Conservation (phyloP, 169 alveolate species). For the Eimeria zaria region DNA sequence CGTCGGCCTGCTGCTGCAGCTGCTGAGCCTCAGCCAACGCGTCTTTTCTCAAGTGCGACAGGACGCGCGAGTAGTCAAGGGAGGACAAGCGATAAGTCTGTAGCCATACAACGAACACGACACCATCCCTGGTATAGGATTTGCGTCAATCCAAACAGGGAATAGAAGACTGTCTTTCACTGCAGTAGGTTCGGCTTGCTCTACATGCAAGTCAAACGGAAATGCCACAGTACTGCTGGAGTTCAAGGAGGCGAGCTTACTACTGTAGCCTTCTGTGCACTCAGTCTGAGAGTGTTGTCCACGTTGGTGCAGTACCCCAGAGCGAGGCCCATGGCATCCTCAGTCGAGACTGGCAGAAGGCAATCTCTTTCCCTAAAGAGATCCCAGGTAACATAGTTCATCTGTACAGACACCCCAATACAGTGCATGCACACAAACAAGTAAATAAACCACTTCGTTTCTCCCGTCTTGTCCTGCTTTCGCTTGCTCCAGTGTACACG, state of each 20-base stretch:
- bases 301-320: conserved; percentile 68
- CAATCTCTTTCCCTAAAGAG: conserved; percentile 65
- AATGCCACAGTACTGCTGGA: background rate
- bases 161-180: background rate
- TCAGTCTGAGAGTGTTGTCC: conserved; percentile 59
- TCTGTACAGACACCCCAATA: conserved; percentile 10
- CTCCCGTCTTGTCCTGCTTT: background rate
- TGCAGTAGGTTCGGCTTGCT: background rate
- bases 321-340: conserved; percentile 82
- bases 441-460: background rate
- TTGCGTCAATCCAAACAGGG: background rate
- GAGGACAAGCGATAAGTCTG: conserved; percentile 70
- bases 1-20: conserved; percentile 63
- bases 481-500: background rate
- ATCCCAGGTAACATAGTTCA: conserved; percentile 75
- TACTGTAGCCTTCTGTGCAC: conserved; percentile 63
- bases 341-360: conserved; percentile 75
- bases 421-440: background rate
- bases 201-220: background rate
- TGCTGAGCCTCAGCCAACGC: conserved; percentile 70
- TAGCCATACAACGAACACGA: background rate
- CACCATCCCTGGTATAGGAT: background rate
- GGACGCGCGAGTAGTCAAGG: conserved; percentile 71
- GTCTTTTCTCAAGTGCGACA: conserved; percentile 71
- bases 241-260: background rate